Evolutionary conservation across 768 basidiomycete genomes (phyloP), one percentile per base, ranked within the genome.

Genomic region (Tricholoma saponaceum): DNA sequence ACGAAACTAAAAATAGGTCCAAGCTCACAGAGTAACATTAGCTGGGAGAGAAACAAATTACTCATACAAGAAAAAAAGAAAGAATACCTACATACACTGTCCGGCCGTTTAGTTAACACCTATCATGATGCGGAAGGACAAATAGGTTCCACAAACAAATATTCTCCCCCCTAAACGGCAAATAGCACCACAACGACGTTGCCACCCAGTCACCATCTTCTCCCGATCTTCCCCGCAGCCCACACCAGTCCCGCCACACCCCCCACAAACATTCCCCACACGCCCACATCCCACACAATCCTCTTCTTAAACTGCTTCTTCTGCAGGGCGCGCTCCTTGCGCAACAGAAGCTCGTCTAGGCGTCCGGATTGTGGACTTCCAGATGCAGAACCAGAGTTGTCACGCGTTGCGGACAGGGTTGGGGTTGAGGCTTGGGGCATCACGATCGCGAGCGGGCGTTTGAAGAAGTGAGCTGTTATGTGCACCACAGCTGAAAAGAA

Each of bases 321-420:
- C 72, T 97, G 95, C 58, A 98, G 73, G 41, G 85, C 85, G 47
- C 84, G 77, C 71, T 98, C 95, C 74, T 98, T 98, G 59, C 90
- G 80, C 64, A 90, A 84, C 30, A 98, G 74, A 20, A 98, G 82
- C 56, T 89, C 86, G 66, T 91, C 89, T 57, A 56, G 44, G 12
- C 60, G 47, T 57, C 32, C 64, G 37, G 60, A 71, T 18, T 59
- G 63, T 37, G 64, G 47, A 53, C 32, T 56, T 14, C 54, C 69
- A 5, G 70, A 41, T 30, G 16, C 67, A 4, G 71, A 41, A 13
- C 47, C 41, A 18, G 58, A 26, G 20, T 46, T 32, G 37, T 60
- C 60, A 14, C 20, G 57, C 14, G 51, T 6, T 5, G 54, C 54
- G 20, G 52, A 32, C 23, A 33, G 32, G 3, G 50, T 35, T 13